Base-by-base conservation (phyloP, 2,329 filamentous ascomycete genomes). In the Colletotrichum melonis region DNA sequence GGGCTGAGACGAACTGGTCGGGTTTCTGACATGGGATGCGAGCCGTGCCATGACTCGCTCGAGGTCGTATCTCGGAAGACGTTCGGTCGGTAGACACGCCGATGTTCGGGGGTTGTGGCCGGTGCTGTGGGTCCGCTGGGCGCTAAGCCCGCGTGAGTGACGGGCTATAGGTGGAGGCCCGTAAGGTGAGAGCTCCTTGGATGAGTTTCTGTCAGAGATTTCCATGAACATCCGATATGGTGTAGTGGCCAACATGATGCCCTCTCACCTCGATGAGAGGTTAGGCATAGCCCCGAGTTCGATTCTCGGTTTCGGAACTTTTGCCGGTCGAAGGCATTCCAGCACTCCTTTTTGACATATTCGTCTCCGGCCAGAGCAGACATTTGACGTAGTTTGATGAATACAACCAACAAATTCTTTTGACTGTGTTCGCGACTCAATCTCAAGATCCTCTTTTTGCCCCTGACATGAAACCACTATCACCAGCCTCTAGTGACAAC, bases 181-280 rank as follows among this genome's bases (percentile, higher is more conserved):
- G 7, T 2, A 0, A 0, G 3, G 0, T 1, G 2, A 1, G 9
- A 12, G 63, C 24, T 19, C 2, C 30, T 62, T 28, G 22, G 0
- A 0, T 0, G 3, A 32, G 3, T 38, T 52, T 30, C 12, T 16
- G 8, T 5, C 3, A 2, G 0, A 0, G 8, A 0, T 0, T 0
- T 1, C 0, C 2, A 6, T 16, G 0, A 5, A 2, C 0, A 9
- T 72, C 70, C 70, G 70, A 73, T 73, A 70, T 73, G 70, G 67
- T 73, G 70, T 63, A 72, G 64, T 72, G 69, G 58, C 69, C 64
- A 68, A 63, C 65, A 69, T 68, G 69, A 72, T 69, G 69, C 69
- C 69, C 58, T 72, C 69, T 69, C 64, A 72, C 2, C 1, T 2
- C 1, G 1, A 2, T 49, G 69, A 55, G 22, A 72, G 57, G 69